Base-by-base conservation (phyloP, 257 asterid genomes). In the Henckelia pumila region DNA sequence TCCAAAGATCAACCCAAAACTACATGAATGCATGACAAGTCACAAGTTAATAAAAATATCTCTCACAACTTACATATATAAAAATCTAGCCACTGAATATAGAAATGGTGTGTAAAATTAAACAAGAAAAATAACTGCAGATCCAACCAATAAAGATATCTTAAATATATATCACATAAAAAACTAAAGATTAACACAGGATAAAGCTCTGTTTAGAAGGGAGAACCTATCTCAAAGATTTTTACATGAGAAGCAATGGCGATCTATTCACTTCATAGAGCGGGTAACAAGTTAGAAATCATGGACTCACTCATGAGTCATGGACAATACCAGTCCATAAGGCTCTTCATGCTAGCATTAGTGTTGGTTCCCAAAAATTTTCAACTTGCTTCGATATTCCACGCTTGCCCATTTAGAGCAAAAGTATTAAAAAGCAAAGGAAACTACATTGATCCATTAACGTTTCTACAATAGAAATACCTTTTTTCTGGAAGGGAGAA, bases 1-100 rank as follows among this genome's bases (percentile, higher is more conserved):
- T 76, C 99, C 99, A 80, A 84, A 85, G 63, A 90, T 86, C 87
- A 93, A 78, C 66, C 97, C 97, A 56, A 85, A 77, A 77, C 96
- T 85, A 78, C 66, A 76, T n/a, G 70, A 58, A 55, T 44, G 14
- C 49, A 73, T 40, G 62, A 73, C 33, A 69, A 37, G 55, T 50
- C 17, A 77, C 49, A 57, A 23, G 24, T 56, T 60, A 68, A 59
- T 66, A 44, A 68, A 64, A 47, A 68, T 26, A 14, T 61, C 49
- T 61, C 61, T 56, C 47, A 40, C 73, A 23, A 32, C 33, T 63
- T 74, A 26, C 9, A 62, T 59, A 55, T 66, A 64, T n/a, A 63
- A 49, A 35, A 32, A 57, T 37, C 72, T 59, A 37, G 26, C 56
- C 19, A 56, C 55, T 10, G 33, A 47, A 71, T 50, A 63, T 73